Evolutionary conservation across 169 alveolate genomes (phyloP), one percentile per base, ranked within the genome.

Genomic region (Plasmodium yoelii): DNA sequence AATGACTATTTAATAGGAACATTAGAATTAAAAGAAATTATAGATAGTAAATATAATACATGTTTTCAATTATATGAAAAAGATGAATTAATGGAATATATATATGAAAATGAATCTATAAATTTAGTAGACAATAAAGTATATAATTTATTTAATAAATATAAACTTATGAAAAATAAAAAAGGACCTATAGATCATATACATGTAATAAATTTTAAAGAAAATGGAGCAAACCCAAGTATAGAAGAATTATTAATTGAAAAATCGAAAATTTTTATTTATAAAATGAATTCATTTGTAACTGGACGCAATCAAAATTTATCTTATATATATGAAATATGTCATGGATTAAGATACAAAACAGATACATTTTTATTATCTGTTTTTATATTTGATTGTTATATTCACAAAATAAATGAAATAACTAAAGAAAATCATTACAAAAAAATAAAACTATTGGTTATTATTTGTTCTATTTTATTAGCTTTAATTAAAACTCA

Each of bases 401-500:
- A 77, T 39, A 77, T 77, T 44, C 88, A 77, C 15, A 46, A 60
- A 18, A 77, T 77, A 46, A 77, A 77, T 56, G 55, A 64, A 77
- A 63, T 77, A 47, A 77, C 88, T 6, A 56, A 77, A n/a, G 19
- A 61, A 42, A 77, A 77, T n/a, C 75, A 77, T 63, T 77, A 77
- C 46, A 77, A 69, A 69, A 77, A 77, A 77, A 65, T 77, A 1
- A 77, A 77, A 44, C 69, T 77, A 2, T 22, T 77, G 28, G 88
- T 77, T 19, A 77, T 77, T 15, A 77, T 77, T 7, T 77, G 88
- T 42, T 77, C 88, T 9, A 64, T 77, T 10, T 49, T 77, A 39
- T 55, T 77, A 77, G 88, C 88, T 0, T 44, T 77, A 28, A 77
- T 77, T 26, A 77, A 77, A 57, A 77, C 88, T 8, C 88, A 77